phyloP scores from a whole-genome alignment of 2,329 filamentous ascomycete species.

The Cryphonectria naterciae region DNA sequence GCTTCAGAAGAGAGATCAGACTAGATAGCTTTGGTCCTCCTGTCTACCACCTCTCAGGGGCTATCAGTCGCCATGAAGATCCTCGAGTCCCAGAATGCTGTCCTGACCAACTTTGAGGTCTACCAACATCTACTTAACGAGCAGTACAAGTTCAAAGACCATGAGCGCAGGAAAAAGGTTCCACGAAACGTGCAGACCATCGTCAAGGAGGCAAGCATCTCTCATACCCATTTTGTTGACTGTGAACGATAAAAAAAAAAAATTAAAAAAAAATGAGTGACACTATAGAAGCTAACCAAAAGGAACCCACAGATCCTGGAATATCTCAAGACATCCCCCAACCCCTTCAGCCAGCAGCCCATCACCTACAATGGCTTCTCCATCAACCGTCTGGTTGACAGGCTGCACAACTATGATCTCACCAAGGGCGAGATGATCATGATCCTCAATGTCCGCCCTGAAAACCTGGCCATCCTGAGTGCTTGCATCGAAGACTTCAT shows the following conservation, averaged over 20 bases:
- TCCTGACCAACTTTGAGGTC: constrained; percentile 75
- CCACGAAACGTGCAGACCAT: constrained; percentile 64
- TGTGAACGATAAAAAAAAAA: not conserved
- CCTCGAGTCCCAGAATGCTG: constrained; percentile 70
- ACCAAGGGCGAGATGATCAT: constrained; percentile 72
- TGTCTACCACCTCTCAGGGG: not conserved
- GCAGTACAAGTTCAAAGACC: constrained; percentile 55
- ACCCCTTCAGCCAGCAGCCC: constrained; percentile 60
- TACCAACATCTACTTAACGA: constrained; percentile 66
- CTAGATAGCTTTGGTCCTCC: not conserved
- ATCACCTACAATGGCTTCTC: constrained; percentile 56
- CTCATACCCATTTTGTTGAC: not conserved
- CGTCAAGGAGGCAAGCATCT: constrained; percentile 62
- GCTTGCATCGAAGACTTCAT: constrained; percentile 69
- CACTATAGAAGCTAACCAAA: constrained; percentile 19
- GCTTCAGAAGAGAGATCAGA: not conserved
- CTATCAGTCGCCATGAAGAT: constrained; percentile 62
- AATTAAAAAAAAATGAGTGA: not conserved
- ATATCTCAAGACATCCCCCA: constrained; percentile 60
- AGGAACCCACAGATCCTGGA: constrained; percentile 55
- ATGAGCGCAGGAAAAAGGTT: constrained; percentile 40
- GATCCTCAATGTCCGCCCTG: constrained; percentile 68
- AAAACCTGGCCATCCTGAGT: constrained; percentile 60
- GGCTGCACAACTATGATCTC: constrained; percentile 60
- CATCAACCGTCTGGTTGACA: constrained; percentile 58